phyloP scores from a whole-genome alignment of 495 filamentous ascomycete genomes.

The Xylaria acuta region DNA sequence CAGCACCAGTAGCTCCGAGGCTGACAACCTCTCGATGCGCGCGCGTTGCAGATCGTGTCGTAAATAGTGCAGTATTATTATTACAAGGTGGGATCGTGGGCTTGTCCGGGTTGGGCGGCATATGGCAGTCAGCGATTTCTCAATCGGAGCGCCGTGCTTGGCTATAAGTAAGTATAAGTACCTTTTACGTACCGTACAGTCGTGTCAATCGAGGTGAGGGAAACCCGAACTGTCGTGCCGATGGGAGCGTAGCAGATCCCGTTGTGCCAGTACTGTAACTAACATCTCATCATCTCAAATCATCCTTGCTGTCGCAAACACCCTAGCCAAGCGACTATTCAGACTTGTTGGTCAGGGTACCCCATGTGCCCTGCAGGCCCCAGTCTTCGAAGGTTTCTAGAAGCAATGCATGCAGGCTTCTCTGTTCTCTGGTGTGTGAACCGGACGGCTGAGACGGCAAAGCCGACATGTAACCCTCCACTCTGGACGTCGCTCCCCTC shows the following conservation, averaged over 20 bases:
- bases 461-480: slow-evolving; percentile 30
- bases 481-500: background rate
- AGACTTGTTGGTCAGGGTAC: background rate
- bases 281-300: slow-evolving; percentile 16
- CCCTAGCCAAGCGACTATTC: background rate
- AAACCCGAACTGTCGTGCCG: background rate
- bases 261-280: too few relatives aligned
- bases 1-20: background rate
- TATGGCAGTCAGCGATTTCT: background rate
- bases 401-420: slow-evolving; percentile 16
- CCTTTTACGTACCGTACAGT: slow-evolving; percentile 3
- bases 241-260: too few relatives aligned
- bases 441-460: slow-evolving; percentile 30
- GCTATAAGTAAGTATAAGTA: background rate
- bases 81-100: slow-evolving; percentile 22
- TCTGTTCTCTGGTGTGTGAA: slow-evolving; percentile 1
- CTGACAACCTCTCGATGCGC: slow-evolving; percentile 2
- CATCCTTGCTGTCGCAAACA: background rate
- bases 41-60: slow-evolving; percentile 18
- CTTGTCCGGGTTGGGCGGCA: slow-evolving; percentile 13
- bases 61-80: slow-evolving; percentile 14
- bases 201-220: background rate
- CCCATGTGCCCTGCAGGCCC: slow-evolving; percentile 13
- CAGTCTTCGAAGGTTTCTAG: slow-evolving; percentile 27
- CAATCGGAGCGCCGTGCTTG: background rate